Evolutionary conservation across 495 filamentous ascomycete species (phyloP).

Genomic region (Durotheca rogersii): DNA sequence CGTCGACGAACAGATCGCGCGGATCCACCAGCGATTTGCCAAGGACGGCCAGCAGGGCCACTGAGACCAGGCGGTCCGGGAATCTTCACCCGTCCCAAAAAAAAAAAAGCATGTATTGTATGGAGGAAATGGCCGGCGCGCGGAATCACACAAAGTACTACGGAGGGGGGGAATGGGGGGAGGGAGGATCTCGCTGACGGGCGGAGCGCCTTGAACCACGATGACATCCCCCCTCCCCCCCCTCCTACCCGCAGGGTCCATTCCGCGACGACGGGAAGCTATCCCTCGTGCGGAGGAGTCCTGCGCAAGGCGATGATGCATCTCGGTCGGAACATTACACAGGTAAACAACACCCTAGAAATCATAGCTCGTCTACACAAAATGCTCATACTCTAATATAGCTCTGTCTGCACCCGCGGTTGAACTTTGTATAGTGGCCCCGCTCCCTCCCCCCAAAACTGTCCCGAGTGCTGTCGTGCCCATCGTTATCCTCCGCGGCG

Average conservation of each 20-base stretch:
- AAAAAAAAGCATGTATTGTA: conserved; percentile 4
- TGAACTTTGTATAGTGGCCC: background rate
- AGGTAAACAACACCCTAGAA: conserved; percentile 30
- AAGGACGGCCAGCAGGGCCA: conserved; percentile 43
- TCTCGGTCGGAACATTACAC: conserved; percentile 6
- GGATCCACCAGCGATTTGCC: conserved; percentile 65
- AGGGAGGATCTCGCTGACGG: background rate
- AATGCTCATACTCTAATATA: conserved; percentile 31
- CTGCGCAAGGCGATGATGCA: background rate
- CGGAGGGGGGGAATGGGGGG: no score
- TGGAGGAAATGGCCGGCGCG: background rate
- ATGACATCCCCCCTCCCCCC: no score
- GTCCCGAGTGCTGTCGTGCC: conserved; percentile 4
- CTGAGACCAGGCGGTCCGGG: background rate
- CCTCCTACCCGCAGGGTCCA: no score
- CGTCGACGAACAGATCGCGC: conserved; percentile 70
- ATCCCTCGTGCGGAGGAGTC: background rate
- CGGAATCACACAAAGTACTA: background rate
- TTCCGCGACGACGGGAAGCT: no score
- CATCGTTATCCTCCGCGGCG: no score
- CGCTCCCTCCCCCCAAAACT: background rate
- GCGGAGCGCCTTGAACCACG: background rate
- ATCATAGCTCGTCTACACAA: conserved; percentile 19
- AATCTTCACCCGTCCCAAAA: conserved; percentile 1
- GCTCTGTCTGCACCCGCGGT: conserved; percentile 5